Base-by-base conservation (phyloP, 2,329 filamentous ascomycete species). In the Penicillium digitatum region DNA sequence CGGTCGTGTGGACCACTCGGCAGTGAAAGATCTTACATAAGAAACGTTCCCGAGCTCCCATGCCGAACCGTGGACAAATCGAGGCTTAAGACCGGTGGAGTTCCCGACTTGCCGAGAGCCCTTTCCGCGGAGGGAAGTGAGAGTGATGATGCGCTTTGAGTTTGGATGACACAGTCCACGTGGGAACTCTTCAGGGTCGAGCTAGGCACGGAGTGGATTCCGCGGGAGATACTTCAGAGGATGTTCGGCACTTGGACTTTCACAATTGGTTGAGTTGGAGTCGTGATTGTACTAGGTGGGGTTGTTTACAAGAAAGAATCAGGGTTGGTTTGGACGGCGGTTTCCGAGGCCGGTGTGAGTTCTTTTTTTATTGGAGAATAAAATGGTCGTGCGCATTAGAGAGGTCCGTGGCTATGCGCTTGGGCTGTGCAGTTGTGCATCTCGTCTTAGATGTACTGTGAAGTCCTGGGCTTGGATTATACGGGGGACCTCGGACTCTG, bases 41-140 rank as follows among this genome's bases (percentile, higher is more conserved):
- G 16, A 26, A 39, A 20, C 29, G 34, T 37, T 59, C 57, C 61
- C 59, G 59, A 62, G 14, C 9, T 43, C 24, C 18, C 27, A 53
- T 58, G 57, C 56, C 60, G 58, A 51, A 24, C 3, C 7, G 50
- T 51, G 55, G 42, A 18, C n/a, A n/a, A 5, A 31, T 31, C 5
- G 20, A 14, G 35, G 22, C 27, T 31, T 22, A 9, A 50, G 26
- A 32, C 52, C 39, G 22, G 32, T 43, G 52, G 45, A 42, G 37
- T 16, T 20, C 34, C 32, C 43, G 50, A 48, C 42, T 46, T 63
- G 58, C 56, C 61, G 54, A 54, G 7, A 37, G 11, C 12, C 24
- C 39, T 59, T 59, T 55, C 58, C 60, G 60, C 40, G 58, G 56
- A 52, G 20, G 34, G 24, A 20, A 22, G 26, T 39, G 38, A 20